A percentile compares a stretch with the other conserved stretches of the same genome.
Evolutionary conservation across 2,329 filamentous ascomycete genomes (phyloP).

Genomic region (Diaporthe amygdali): DNA sequence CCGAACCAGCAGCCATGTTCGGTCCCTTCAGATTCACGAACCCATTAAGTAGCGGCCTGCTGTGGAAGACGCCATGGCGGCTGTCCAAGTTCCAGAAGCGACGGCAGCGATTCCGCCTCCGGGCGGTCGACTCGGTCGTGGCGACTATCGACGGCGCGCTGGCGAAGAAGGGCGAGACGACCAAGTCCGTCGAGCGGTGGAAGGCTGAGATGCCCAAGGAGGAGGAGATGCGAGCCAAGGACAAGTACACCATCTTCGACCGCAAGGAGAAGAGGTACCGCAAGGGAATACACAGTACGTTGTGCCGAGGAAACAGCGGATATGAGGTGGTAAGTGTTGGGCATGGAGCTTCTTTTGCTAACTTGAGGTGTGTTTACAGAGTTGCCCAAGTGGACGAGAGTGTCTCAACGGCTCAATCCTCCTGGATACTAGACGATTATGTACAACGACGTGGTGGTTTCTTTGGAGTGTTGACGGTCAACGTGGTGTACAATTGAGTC

Average conservation of each 20-base stretch:
- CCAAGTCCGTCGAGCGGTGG: constrained; percentile 86
- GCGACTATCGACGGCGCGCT: constrained; percentile 82
- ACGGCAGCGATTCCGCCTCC: constrained; percentile 81
- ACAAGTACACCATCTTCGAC: constrained; percentile 99
- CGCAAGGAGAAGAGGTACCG: constrained; percentile 94
- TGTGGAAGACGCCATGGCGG: constrained; percentile 98
- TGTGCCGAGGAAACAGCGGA: neutral
- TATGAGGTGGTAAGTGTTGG: constrained; percentile 3
- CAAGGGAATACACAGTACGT: constrained; percentile 95
- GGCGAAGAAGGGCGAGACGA: constrained; percentile 71
- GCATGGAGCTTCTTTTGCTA: neutral
- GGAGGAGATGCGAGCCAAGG: constrained; percentile 91
- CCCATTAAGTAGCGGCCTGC: constrained; percentile 77
- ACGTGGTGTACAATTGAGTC: neutral
- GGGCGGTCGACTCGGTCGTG: constrained; percentile 86
- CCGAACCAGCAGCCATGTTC: constrained; percentile 66
- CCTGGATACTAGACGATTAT: constrained; percentile 76
- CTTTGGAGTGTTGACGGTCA: neutral
- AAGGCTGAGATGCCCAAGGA: constrained; percentile 96
- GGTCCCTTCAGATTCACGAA: constrained; percentile 82
- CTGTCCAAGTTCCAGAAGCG: constrained; percentile 91
- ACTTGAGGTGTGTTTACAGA: constrained; percentile 53
- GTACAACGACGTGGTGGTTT: neutral
- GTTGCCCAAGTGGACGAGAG: constrained; percentile 90
- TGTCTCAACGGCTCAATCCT: constrained; percentile 92